Conservation (phyloP, 768 basidiomycete genomes). For the Russula virescens region DNA sequence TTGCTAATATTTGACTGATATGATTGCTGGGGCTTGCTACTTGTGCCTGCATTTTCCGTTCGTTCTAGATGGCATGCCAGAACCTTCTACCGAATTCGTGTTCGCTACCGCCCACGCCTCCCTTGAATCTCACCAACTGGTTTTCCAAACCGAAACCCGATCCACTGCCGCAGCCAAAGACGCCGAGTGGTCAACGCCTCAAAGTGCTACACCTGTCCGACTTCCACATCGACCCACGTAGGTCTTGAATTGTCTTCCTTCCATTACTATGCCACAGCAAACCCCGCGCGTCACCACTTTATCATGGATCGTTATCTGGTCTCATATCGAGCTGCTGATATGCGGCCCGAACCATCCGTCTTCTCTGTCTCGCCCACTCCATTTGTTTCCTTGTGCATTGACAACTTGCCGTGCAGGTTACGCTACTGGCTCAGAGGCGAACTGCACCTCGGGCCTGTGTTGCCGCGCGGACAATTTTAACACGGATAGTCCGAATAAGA, state of each 20-base stretch:
- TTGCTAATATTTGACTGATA: too few species aligned
- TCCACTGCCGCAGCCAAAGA: constrained; percentile 52
- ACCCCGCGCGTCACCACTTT: background rate
- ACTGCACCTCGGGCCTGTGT: constrained; percentile 62
- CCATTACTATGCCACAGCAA: background rate
- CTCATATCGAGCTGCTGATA: too few species aligned
- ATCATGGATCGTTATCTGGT: too few species aligned
- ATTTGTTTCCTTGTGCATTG: background rate
- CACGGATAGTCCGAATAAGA: constrained; percentile 41
- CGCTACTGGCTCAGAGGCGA: constrained; percentile 63
- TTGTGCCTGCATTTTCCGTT: background rate
- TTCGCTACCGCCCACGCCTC: constrained; percentile 48
- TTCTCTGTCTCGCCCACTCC: background rate
- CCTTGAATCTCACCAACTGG: constrained; percentile 61
- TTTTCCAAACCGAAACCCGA: constrained; percentile 74
- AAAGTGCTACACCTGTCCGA: constrained; percentile 75
- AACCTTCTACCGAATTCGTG: constrained; percentile 52
- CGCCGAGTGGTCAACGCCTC: constrained; percentile 56
- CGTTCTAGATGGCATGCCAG: constrained; percentile 48
- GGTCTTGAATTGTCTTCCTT: constrained; percentile 16
- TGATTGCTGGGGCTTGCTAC: too few species aligned
- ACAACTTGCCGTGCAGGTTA: constrained; percentile 41
- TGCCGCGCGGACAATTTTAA: constrained; percentile 56
- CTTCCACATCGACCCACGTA: constrained; percentile 70
- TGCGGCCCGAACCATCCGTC: background rate